A percentile compares a stretch with the other conserved stretches of the same genome.
Conservation (phyloP, 768 basidiomycete genomes). For the Mycena galopus region DNA sequence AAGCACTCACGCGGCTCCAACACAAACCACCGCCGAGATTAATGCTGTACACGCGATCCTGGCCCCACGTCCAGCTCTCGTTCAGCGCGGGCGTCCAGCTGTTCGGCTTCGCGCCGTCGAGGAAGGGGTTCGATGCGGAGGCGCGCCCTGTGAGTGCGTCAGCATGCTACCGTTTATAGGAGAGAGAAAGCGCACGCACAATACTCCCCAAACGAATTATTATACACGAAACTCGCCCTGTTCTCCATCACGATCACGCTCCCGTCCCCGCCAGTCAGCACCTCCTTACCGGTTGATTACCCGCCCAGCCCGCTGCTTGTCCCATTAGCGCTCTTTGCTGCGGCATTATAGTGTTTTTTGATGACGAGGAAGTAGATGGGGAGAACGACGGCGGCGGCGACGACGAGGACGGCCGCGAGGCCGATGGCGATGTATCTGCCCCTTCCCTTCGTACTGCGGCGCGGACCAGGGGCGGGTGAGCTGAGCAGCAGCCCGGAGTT, state of each 20-base stretch:
- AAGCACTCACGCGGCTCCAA: conserved; percentile 66
- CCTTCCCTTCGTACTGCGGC: too few species aligned
- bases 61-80: conserved; percentile 78
- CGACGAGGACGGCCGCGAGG: neutral
- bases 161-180: too few species aligned
- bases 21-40: conserved; percentile 84
- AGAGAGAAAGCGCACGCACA: neutral
- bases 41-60: conserved; percentile 73
- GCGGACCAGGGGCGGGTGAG: neutral
- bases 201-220: conserved; percentile 16
- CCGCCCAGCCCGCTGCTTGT: neutral
- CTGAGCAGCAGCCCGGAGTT: neutral
- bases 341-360: neutral
- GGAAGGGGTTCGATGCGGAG: conserved; percentile 81
- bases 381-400: neutral
- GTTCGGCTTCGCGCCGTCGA: conserved; percentile 79
- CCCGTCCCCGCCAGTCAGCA: conserved; percentile 15
- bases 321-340: neutral
- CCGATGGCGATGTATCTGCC: neutral
- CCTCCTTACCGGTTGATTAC: too few species aligned
- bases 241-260: neutral
- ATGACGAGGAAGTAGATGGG: conserved; percentile 16
- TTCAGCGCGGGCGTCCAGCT: conserved; percentile 86
- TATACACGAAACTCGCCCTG: conserved; percentile 9
- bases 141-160: neutral